Evolutionary conservation across 768 basidiomycete genomes (phyloP).

Genomic region (Zangia roseola): DNA sequence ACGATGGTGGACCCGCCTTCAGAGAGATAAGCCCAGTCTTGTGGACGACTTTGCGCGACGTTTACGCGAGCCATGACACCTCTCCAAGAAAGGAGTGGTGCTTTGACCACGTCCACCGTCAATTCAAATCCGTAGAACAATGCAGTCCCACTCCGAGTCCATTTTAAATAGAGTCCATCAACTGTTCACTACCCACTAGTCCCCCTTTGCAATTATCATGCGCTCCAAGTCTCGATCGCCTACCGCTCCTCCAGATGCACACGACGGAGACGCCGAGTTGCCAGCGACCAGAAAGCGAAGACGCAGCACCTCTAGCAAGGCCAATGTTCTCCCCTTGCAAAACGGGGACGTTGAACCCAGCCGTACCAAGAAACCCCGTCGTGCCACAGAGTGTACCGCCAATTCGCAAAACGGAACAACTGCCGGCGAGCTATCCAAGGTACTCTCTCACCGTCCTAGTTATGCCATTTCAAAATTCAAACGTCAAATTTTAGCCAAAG

Average conservation of each 20-base stretch:
- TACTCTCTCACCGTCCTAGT: background rate
- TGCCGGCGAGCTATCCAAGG: constrained; percentile 13
- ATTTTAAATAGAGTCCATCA: background rate
- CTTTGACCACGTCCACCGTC: background rate
- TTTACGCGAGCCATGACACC: constrained; percentile 13
- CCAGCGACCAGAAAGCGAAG: too few relatives aligned
- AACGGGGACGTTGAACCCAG: too few relatives aligned
- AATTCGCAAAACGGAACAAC: constrained; percentile 6
- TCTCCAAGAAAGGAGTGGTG: too few relatives aligned
- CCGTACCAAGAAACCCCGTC: too few relatives aligned
- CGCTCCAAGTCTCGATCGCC: constrained; percentile 13
- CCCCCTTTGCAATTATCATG: constrained; percentile 6
- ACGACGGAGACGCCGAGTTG: too few relatives aligned
- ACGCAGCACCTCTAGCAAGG: too few relatives aligned
- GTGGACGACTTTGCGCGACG: constrained; percentile 32
- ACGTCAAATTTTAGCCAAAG: constrained; percentile 11
- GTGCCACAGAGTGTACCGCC: background rate
- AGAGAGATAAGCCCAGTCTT: constrained; percentile 80
- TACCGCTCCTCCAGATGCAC: background rate
- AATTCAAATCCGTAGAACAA: constrained; percentile 24
- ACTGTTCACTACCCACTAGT: background rate
- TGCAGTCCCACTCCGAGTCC: constrained; percentile 2
- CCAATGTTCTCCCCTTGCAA: too few relatives aligned
- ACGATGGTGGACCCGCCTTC: constrained; percentile 95
- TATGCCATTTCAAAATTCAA: background rate